Evolutionary conservation across 1,139 yeast genomes (phyloP).

Genomic region (Lodderomyces parapsilosis): DNA sequence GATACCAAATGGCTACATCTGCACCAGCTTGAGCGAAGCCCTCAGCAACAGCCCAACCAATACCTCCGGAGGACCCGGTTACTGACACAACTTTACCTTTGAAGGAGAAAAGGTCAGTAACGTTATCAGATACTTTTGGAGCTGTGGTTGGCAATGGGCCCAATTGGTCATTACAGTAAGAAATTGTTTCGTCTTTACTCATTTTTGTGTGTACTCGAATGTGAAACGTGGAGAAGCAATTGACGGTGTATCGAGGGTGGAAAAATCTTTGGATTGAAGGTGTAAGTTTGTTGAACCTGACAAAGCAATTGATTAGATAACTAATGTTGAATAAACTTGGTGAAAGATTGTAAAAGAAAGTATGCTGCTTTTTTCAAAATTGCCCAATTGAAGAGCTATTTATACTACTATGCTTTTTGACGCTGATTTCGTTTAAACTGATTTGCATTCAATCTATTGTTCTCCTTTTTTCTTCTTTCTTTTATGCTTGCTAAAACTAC

Average conservation of each 20-base stretch:
- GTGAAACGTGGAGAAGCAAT: neutral
- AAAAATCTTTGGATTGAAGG: neutral
- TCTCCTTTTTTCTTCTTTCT: neutral
- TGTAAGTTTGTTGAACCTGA: neutral
- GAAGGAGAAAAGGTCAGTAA: constrained; percentile 38
- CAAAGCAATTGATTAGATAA: neutral
- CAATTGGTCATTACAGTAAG: constrained; percentile 30
- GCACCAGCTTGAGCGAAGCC: constrained; percentile 48
- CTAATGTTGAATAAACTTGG: neutral
- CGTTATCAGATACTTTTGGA: constrained; percentile 33
- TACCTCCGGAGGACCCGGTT: constrained; percentile 48
- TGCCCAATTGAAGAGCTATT: neutral
- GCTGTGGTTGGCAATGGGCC: constrained; percentile 41
- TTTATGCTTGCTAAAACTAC: neutral
- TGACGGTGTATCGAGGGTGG: neutral
- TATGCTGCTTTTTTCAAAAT: no score
- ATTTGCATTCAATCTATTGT: no score
- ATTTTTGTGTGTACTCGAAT: constrained; percentile 1
- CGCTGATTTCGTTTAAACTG: no score
- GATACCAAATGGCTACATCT: constrained; percentile 46
- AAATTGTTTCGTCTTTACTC: constrained; percentile 9
- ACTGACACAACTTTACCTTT: constrained; percentile 38
- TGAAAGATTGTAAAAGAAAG: neutral
- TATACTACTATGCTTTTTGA: no score
- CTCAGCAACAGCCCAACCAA: constrained; percentile 45